Percentiles rank a stretch among this genome's conserved stretches.
phyloP scores from a whole-genome alignment of 331 rosid genomes.

The Rhamnella rubrinervis region DNA sequence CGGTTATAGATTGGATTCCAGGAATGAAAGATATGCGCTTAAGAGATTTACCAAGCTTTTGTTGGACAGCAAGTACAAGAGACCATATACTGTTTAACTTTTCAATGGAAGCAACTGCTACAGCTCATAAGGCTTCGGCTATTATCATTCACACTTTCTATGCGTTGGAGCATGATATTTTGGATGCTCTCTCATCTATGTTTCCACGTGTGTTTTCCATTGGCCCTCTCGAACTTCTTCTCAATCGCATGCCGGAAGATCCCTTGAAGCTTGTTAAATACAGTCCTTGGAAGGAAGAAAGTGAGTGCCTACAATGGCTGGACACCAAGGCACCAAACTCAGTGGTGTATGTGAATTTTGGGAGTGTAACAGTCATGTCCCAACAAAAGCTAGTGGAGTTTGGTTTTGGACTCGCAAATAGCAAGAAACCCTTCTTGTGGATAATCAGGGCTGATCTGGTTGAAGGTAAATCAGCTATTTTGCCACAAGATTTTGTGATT shows the following conservation, averaged over 20 bases:
- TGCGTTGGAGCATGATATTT: slow-evolving; percentile 30
- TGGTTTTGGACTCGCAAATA: slow-evolving; percentile 31
- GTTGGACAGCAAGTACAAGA: slow-evolving; percentile 26
- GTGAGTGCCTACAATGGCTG: slow-evolving; percentile 25
- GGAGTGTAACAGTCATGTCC: slow-evolving; percentile 29
- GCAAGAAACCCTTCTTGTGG: slow-evolving; percentile 20
- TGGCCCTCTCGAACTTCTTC: slow-evolving; percentile 35
- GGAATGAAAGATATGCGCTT: slow-evolving; percentile 35
- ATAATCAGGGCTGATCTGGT: slow-evolving; percentile 30
- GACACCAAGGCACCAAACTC: slow-evolving; percentile 10
- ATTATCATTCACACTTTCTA: slow-evolving; percentile 35
- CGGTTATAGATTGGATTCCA: slow-evolving; percentile 39
- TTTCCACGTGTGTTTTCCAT: slow-evolving; percentile 24
- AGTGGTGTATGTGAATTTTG: slow-evolving; percentile 34
- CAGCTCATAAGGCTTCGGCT: slow-evolving; percentile 14
- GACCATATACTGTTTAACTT: slow-evolving; percentile 15
- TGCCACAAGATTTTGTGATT: slow-evolving; percentile 31
- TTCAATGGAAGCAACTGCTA: background rate
- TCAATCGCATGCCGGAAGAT: too few relatives aligned
- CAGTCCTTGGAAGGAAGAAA: slow-evolving; percentile 31
- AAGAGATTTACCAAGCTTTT: slow-evolving; percentile 29
- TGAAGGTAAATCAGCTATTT: slow-evolving; percentile 7
- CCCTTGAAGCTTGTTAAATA: too few relatives aligned
- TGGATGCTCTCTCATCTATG: slow-evolving; percentile 30
- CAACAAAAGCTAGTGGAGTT: slow-evolving; percentile 21